Percentiles rank a stretch among this genome's conserved stretches.
phyloP scores from a whole-genome alignment of 2,329 filamentous ascomycete genomes.

The Alternaria rosae region DNA sequence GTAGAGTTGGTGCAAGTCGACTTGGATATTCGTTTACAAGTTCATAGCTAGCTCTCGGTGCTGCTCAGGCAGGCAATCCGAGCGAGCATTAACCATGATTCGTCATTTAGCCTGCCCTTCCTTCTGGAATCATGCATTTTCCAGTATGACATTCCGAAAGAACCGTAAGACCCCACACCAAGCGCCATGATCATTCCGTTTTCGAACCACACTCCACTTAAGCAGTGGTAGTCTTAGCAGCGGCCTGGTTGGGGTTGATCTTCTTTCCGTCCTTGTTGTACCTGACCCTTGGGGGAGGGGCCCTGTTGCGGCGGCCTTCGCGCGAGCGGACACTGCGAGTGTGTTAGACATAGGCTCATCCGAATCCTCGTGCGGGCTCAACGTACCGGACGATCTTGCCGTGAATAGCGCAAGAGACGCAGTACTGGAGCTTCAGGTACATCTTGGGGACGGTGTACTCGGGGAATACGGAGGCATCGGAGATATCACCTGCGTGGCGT shows the following conservation, averaged over 20 bases:
- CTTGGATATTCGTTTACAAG: constrained; percentile 48
- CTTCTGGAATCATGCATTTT: constrained; percentile 47
- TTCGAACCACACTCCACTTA: constrained; percentile 30
- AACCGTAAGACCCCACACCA: constrained; percentile 45
- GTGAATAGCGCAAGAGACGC: constrained; percentile 99
- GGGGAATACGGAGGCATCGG: constrained; percentile 97
- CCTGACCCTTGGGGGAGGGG: constrained; percentile 93
- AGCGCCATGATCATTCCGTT: constrained; percentile 45
- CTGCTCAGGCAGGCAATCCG: constrained; percentile 37
- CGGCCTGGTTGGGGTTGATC: constrained; percentile 87
- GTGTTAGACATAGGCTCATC: constrained; percentile 19
- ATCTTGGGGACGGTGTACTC: constrained; percentile 99
- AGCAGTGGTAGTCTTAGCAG: constrained; percentile 64
- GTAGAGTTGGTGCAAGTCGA: constrained; percentile 36
- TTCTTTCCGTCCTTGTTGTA: constrained; percentile 99
- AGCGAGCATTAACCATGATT: constrained; percentile 43
- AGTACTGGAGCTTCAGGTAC: constrained; percentile 99
- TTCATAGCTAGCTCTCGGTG: constrained; percentile 45
- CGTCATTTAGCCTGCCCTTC: constrained; percentile 41
- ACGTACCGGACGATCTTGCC: constrained; percentile 99
- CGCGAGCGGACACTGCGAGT: constrained; percentile 86
- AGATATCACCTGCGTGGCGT: constrained; percentile 87
- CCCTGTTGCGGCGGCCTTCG: constrained; percentile 97
- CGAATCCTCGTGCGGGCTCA: constrained; percentile 23
- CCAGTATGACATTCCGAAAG: constrained; percentile 46